These are phyloP conservation scores for Lichtheimia hyalospora DNA, from an alignment of 371 early-diverging fungal species.

Conservation along the genomic window DNA sequence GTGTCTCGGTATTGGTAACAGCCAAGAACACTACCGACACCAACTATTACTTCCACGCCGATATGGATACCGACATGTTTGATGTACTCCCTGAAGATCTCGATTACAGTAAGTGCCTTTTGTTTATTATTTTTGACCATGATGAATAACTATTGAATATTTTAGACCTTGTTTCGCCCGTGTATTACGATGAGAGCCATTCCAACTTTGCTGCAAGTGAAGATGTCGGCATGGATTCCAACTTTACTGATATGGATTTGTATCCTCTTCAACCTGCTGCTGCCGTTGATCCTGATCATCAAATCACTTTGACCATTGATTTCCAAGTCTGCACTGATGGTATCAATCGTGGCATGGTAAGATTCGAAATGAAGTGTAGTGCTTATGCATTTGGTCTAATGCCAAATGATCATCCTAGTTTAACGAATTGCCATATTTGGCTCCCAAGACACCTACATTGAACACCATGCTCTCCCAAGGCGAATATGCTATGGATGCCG, in stretches of 20 bases:
- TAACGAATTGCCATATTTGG: slow-evolving; percentile 66
- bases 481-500: slow-evolving; percentile 33
- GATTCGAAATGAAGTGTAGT: no score
- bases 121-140: no score
- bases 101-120: slow-evolving; percentile 26
- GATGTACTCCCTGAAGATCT: slow-evolving; percentile 57
- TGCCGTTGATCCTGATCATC: slow-evolving; percentile 38
- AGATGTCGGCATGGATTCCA: slow-evolving; percentile 24
- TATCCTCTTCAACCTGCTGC: slow-evolving; percentile 34
- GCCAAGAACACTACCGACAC: slow-evolving; percentile 56
- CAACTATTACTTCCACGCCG: slow-evolving; percentile 71
- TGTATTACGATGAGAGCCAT: slow-evolving; percentile 45
- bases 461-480: slow-evolving; percentile 64
- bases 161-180: slow-evolving; percentile 43
- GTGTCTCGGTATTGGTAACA: slow-evolving; percentile 68
- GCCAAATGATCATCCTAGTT: no score
- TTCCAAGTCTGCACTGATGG: slow-evolving; percentile 68
- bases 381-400: no score
- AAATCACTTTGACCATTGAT: slow-evolving; percentile 51
- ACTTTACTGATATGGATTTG: slow-evolving; percentile 51
- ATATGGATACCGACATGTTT: slow-evolving; percentile 75
- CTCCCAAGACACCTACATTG: slow-evolving; percentile 65
- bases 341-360: slow-evolving; percentile 63
- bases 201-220: slow-evolving; percentile 30
- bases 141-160: slow-evolving; percentile 13